phyloP scores from a whole-genome alignment of 148 eudicot genomes.

The Chenopodium suecicum region DNA sequence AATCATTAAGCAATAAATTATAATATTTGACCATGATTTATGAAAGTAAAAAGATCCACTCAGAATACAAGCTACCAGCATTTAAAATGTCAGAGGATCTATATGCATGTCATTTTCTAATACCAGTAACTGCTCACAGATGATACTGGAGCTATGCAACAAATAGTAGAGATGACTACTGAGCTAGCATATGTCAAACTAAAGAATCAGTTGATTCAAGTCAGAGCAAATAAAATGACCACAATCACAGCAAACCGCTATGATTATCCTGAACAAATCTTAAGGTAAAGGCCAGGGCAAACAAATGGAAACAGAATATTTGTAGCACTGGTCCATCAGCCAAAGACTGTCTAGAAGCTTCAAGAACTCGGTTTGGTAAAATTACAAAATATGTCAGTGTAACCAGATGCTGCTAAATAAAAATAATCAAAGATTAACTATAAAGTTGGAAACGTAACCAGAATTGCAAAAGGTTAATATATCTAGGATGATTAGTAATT shows the following conservation, averaged over 20 bases:
- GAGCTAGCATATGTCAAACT: no score
- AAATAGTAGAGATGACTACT: no score
- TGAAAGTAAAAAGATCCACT: no score
- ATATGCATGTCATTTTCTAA: background rate
- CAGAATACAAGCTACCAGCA: background rate
- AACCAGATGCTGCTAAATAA: background rate
- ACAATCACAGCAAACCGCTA: background rate
- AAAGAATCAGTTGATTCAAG: no score
- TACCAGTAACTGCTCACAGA: no score
- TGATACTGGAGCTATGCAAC: no score
- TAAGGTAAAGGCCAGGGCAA: background rate
- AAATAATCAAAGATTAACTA: no score
- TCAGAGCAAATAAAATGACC: background rate
- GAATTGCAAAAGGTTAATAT: no score
- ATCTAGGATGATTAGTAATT: no score
- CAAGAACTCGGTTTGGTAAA: background rate
- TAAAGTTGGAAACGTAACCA: no score
- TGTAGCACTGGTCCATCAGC: background rate
- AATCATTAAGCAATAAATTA: background rate
- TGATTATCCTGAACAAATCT: background rate
- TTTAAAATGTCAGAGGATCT: background rate
- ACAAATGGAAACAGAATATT: background rate
- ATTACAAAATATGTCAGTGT: background rate
- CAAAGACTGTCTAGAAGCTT: background rate
- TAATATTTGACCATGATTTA: background rate